Conservation (phyloP, 1,284 basidiomycete species). For the Cerioporus squamosus region DNA sequence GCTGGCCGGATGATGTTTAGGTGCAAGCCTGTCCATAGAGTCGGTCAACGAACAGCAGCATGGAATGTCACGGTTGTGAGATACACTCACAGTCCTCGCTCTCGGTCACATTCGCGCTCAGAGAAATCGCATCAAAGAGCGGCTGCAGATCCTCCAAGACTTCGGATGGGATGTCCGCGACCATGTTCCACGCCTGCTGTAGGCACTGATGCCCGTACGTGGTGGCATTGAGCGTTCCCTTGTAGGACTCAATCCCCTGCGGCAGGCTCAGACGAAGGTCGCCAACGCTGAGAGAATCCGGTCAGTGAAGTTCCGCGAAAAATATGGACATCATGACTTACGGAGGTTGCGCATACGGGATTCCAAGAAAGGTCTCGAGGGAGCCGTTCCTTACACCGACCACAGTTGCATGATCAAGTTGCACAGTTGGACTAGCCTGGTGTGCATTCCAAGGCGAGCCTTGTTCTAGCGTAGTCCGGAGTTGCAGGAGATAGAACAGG, state of each 20-base stretch:
- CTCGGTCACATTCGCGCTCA: constrained; percentile 25
- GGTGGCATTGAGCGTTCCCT: constrained; percentile 40
- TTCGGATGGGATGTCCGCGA: constrained; percentile 12
- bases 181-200: not conserved
- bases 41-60: too few species aligned
- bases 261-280: constrained; percentile 48
- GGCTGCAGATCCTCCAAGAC: constrained; percentile 36
- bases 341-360: constrained; percentile 55
- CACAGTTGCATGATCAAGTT: constrained; percentile 6
- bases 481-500: too few species aligned
- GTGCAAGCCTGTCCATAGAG: constrained; percentile 51
- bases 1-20: constrained; percentile 58
- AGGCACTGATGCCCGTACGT: constrained; percentile 48
- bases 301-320: not conserved
- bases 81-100: constrained; percentile 9
- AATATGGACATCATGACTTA: constrained; percentile 19
- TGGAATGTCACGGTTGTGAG: too few species aligned
- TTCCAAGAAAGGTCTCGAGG: constrained; percentile 49
- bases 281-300: constrained; percentile 7
- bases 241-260: constrained; percentile 42
- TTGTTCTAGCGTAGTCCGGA: too few species aligned
- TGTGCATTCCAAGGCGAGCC: too few species aligned
- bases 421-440: not conserved
- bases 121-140: too few species aligned
- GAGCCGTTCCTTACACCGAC: constrained; percentile 2